Base-by-base conservation (phyloP, 805 yeast genomes). In the Monosporozyma solicola region DNA sequence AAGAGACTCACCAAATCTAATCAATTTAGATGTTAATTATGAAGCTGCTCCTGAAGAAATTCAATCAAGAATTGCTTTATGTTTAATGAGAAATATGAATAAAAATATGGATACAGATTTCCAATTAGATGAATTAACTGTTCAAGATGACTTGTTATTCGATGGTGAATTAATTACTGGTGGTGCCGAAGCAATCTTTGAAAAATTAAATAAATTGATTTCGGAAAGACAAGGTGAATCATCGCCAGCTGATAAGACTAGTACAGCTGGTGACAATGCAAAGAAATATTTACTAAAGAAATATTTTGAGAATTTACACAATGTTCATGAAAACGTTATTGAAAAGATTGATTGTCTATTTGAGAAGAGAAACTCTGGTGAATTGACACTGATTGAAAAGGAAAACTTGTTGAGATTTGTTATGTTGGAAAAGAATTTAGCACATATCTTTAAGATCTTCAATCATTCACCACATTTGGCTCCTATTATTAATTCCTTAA, bases 1-100 rank as follows among this genome's bases (percentile, higher is more conserved):
- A 22, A 80, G 82, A 61, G 73, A 78, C 50, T 80, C 90, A 0
- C 74, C 75, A 33, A 77, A 83, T 16, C 70, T 90, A 49, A 80
- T 82, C 50, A 80, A 82, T 8, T 67, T 88, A 41, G 94, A 85
- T 58, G 73, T 86, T 51, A 92, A 87, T 60, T 75, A 76, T 54
- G 82, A 76, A 24, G 69, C 73, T 22, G 75, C 86, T 57, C 83
- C 90, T 13, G 79, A 77, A 51, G 73, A 76, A 49, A 76, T 84
- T 57, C 82, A 80, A 61, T 87, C 88, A 46, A 79, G 82, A 61
- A 78, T 90, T 52, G 94, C 95, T 1, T 76, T 87, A 48, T 82
- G 85, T 60, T 80, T 94, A 48, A 83, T 90, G 85, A 79, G 85
- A 60, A 91, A 91, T 67, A 84, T 89, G 84, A 89, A 84, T 60